Percentiles rank a stretch among this genome's conserved stretches.
These are phyloP conservation scores for Suillus plorans DNA, from an alignment of 768 basidiomycete species.

Conservation along the genomic window DNA sequence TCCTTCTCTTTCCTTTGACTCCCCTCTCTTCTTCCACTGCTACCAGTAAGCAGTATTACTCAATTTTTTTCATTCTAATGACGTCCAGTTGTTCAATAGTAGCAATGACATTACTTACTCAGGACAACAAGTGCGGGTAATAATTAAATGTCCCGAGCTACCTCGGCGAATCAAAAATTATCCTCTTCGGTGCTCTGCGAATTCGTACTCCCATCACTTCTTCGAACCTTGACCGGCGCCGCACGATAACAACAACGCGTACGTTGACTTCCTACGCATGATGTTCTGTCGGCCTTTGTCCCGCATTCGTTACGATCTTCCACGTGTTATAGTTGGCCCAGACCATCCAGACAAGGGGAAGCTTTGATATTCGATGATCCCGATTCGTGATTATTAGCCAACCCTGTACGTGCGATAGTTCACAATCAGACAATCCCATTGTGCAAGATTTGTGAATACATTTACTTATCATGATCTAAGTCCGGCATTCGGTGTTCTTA, in stretches of 20 bases:
- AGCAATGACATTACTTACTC: not conserved
- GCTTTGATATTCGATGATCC: not conserved
- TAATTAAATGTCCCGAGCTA: not conserved
- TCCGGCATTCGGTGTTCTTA: not conserved
- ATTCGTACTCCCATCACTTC: not conserved
- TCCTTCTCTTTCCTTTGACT: not conserved
- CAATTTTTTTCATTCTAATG: no score
- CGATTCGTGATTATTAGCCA: not conserved
- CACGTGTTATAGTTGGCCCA: not conserved
- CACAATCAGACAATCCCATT: not conserved
- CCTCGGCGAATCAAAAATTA: not conserved
- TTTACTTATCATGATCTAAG: not conserved
- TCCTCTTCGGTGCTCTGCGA: not conserved
- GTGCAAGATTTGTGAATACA: not conserved
- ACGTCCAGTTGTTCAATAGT: not conserved
- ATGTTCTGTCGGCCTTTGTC: not conserved
- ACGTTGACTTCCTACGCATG: not conserved
- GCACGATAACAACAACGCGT: not conserved
- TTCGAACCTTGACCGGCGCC: not conserved
- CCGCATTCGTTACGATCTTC: not conserved
- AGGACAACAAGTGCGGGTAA: not conserved
- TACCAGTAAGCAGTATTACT: not conserved
- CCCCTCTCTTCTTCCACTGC: not conserved
- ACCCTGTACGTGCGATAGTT: constrained; percentile 1
- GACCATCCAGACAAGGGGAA: not conserved